Percentiles rank a stretch among this genome's conserved stretches.
phyloP scores from a whole-genome alignment of 2,329 filamentous ascomycete species.

The Calcarisporium arbuscula region DNA sequence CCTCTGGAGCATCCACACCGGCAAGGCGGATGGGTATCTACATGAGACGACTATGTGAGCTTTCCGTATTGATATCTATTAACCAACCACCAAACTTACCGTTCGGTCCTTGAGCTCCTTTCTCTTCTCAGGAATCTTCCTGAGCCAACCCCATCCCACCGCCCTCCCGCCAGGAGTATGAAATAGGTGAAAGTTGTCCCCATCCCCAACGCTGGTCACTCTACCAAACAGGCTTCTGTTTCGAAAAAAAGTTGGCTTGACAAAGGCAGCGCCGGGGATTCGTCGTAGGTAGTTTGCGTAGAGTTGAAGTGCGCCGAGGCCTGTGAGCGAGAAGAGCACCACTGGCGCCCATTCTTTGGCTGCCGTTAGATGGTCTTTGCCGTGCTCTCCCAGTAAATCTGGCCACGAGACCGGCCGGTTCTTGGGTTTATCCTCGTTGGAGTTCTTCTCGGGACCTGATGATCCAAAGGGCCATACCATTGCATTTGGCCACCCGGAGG shows the following conservation, averaged over 20 bases:
- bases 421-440: constrained; percentile 15
- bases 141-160: constrained; percentile 88
- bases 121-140: constrained; percentile 63
- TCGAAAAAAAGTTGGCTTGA: constrained; percentile 69
- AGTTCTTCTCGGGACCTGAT: constrained; percentile 16
- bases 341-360: constrained; percentile 34
- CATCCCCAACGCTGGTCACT: constrained; percentile 93
- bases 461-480: constrained; percentile 37
- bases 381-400: constrained; percentile 24
- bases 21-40: constrained; percentile 86
- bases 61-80: not conserved
- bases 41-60: constrained; percentile 10
- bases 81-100: constrained; percentile 40
- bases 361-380: constrained; percentile 23
- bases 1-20: constrained; percentile 87
- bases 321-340: constrained; percentile 29
- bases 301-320: constrained; percentile 37
- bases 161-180: constrained; percentile 89
- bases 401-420: constrained; percentile 30
- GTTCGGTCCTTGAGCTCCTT: constrained; percentile 70
- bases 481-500: constrained; percentile 23
- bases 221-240: constrained; percentile 71
- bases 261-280: constrained; percentile 69
- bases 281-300: constrained; percentile 77
- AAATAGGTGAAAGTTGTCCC: constrained; percentile 89